Evolutionary conservation across 2,329 filamentous ascomycete genomes (phyloP), one percentile per base, ranked within the genome.

Genomic region (Fusarium humuli): DNA sequence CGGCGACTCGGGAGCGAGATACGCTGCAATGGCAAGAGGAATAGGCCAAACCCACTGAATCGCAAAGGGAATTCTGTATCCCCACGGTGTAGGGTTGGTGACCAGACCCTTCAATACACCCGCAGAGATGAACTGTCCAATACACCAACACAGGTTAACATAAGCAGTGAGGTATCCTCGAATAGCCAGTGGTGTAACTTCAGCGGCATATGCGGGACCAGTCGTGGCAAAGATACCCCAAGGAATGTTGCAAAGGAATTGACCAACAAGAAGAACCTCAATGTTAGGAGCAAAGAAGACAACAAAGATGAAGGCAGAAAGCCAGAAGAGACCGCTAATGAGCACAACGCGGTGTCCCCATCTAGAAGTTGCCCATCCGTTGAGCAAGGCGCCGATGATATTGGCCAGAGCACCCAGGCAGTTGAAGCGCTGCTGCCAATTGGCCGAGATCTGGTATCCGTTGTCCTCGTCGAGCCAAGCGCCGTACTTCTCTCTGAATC

Each of bases 381-480:
- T 83, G 7, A 82, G 37, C 52, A 83, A 55, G 30, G 79, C 79
- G 16, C 82, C 81, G 45, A 83, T 73, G 54, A 83, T 81, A 67
- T 79, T 80, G 50, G 73, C 76, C 29, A 81, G 57, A 9, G 77
- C 77, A 30, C 75, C 77, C 44, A 79, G 74, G 50, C 75, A 77
- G 69, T 80, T 80, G 47, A 88, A 79, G 4, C 79, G 82, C 22
- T 84, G 81, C 74, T 88, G 86, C 86, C 86, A 88, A 6, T 80
- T 72, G 4, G 84, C 81, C 6, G 81, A 81, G 68, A 88, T 81
- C 70, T 86, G 81, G 48, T 84, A 84, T 11, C 78, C 78, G 22
- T 77, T 76, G 32, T 82, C 71, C 0, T 75, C 65, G 41, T 78
- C 66, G 16, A 77, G 70, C 23, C 53, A 81, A 6, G 72, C 73